Percentiles rank a stretch among this genome's conserved stretches.
phyloP scores from a whole-genome alignment of 2,329 filamentous ascomycete genomes.

The Xylariaceae sp. region DNA sequence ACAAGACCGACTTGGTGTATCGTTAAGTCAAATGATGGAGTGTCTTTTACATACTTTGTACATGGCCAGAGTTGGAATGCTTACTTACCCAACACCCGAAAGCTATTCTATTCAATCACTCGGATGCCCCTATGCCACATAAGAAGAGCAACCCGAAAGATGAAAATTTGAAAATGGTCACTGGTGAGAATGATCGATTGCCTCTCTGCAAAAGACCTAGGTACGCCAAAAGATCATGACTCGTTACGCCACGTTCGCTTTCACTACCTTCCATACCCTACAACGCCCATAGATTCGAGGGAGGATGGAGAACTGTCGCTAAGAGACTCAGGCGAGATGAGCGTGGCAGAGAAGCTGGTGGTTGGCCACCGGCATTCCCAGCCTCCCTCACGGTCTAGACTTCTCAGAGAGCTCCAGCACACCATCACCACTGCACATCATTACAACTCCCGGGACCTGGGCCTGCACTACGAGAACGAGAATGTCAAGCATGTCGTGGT shows the following conservation, averaged over 20 bases:
- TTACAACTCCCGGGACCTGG: constrained; percentile 23
- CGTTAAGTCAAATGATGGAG: constrained; percentile 1
- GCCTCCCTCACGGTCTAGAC: constrained; percentile 19
- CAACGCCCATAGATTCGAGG: constrained; percentile 13
- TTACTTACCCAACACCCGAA: too few relatives aligned
- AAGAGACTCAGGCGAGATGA: constrained; percentile 12
- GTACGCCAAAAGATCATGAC: constrained; percentile 25
- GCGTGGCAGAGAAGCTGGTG: constrained; percentile 27
- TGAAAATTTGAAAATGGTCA: constrained; percentile 20
- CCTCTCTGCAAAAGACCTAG: too few relatives aligned
- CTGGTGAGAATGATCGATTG: constrained; percentile 26
- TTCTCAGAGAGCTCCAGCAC: constrained; percentile 12
- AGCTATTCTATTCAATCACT: constrained; percentile 25
- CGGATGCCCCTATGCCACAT: constrained; percentile 21
- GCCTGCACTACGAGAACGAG: constrained; percentile 14
- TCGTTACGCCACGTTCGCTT: constrained; percentile 23
- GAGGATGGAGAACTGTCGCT: constrained; percentile 18
- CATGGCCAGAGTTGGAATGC: too few relatives aligned
- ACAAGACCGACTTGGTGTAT: constrained; percentile 22
- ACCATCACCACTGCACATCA: constrained; percentile 19
- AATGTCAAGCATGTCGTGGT: too few relatives aligned
- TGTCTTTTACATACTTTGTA: too few relatives aligned
- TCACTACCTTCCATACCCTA: constrained; percentile 23
- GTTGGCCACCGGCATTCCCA: constrained; percentile 28
- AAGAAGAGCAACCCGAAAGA: constrained; percentile 20